These are phyloP conservation scores for Xerocomellus chrysenteron DNA, from an alignment of 768 basidiomycete genomes.

Conservation along the genomic window DNA sequence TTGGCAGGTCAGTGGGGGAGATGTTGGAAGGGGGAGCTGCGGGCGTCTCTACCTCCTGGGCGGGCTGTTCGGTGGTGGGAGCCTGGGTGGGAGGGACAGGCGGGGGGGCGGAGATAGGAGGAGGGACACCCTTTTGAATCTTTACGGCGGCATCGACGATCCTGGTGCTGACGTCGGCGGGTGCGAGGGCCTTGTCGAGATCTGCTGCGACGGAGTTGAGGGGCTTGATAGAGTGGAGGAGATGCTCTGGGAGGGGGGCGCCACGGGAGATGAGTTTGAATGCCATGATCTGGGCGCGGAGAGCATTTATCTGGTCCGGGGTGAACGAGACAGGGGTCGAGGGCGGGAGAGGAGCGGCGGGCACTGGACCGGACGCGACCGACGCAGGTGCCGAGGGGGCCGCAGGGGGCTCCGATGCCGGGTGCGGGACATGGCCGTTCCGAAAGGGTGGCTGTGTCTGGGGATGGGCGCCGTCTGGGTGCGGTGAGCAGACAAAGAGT, in stretches of 20 bases:
- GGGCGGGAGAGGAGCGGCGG: constrained; percentile 51
- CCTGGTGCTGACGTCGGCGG: constrained; percentile 56
- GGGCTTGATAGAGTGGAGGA: constrained; percentile 70
- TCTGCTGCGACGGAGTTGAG: constrained; percentile 60
- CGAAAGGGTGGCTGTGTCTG: constrained; percentile 33
- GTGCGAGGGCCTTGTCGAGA: constrained; percentile 63
- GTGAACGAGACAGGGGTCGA: constrained; percentile 80
- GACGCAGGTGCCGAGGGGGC: constrained; percentile 36
- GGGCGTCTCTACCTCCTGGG: constrained; percentile 57
- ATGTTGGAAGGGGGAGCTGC: constrained; percentile 36
- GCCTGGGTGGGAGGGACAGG: constrained; percentile 19
- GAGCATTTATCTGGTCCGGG: constrained; percentile 65
- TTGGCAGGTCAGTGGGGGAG: constrained; percentile 61
- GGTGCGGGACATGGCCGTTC: constrained; percentile 50
- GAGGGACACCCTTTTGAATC: constrained; percentile 53
- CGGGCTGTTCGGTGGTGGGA: constrained; percentile 31
- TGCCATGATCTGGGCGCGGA: constrained; percentile 82
- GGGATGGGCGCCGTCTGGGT: constrained; percentile 26
- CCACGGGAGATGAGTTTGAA: constrained; percentile 71
- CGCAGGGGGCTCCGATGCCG: constrained; percentile 9
- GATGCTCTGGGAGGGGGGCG: constrained; percentile 61
- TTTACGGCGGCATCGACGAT: constrained; percentile 77
- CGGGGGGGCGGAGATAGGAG: constrained; percentile 24
- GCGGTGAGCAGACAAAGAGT: constrained; percentile 21
- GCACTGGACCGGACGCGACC: constrained; percentile 50